A percentile compares a stretch with the other conserved stretches of the same genome.
Conservation (phyloP, 2,329 filamentous ascomycete genomes). For the Fusarium setosum region DNA sequence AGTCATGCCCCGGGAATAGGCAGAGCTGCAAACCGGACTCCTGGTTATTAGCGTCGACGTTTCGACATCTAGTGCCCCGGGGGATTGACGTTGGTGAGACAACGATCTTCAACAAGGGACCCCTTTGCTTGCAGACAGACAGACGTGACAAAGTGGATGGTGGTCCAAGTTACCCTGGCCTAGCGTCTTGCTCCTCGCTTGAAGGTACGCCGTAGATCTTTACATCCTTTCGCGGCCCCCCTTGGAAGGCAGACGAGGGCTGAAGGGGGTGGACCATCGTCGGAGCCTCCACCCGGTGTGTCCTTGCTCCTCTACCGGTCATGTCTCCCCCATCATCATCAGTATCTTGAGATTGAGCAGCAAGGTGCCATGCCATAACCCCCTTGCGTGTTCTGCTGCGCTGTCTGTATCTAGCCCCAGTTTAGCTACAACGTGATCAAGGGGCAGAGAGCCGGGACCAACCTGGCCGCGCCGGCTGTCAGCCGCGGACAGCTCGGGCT, state of each 20-base stretch:
- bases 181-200: not conserved
- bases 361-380: not conserved
- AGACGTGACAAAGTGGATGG: not conserved
- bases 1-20: constrained; percentile 24
- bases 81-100: constrained; percentile 23
- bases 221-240: not conserved
- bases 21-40: constrained; percentile 1
- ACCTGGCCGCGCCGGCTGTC: not conserved
- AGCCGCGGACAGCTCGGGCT: not conserved
- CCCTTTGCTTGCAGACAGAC: constrained; percentile 1
- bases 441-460: too few relatives aligned
- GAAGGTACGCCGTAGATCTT: not conserved
- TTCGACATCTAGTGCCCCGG: not conserved
- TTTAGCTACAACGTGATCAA: not conserved
- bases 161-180: not conserved
- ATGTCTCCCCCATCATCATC: not conserved
- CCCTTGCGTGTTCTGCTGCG: not conserved
- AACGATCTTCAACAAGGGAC: constrained; percentile 26
- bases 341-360: not conserved
- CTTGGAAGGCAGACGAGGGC: too few relatives aligned
- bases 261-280: not conserved
- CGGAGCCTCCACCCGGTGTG: not conserved
- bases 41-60: constrained; percentile 12
- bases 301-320: not conserved
- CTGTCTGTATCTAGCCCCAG: not conserved